Evolutionary conservation across 345 rosid genomes (phyloP), one percentile per base, ranked within the genome.

Genomic region (Brassica incana): DNA sequence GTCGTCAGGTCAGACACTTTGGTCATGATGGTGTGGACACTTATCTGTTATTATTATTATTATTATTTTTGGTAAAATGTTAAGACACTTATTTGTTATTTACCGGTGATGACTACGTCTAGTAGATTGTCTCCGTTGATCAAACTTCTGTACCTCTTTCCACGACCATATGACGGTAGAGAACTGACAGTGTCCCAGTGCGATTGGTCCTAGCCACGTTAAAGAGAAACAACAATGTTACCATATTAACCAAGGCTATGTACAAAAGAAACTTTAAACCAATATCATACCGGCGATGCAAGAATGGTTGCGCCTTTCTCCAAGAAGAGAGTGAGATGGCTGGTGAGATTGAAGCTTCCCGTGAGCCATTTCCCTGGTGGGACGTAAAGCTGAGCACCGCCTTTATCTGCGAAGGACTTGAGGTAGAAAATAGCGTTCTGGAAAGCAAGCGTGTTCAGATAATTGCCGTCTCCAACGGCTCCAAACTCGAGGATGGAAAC

Each of bases 371-470:
- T 86, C 40, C 99, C 99, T 0, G 95, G 88, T 0, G 99, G 95
- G 54, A 95, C 91, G 40, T 95, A 95, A 20, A 95, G 97, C 87
- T 95, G 97, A 48, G 99, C 99, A 27, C 99, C 99, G 10, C 99
- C 99, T 80, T 95, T 95, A 76, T 95, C 97, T 0, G 97, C 92
- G 50, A 95, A 95, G 0, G 97, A 95, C 84, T 92, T 95, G 25
- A 91, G 90, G 78, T 92, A 95, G 86, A 95, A 95, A 71, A 95
- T 83, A 60, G 61, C 61, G 25, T 54, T 54, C 61, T 54, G 61
- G 61, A 54, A 54, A 54, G 61, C 61, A 54, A 54, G 97, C 6
- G 97, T 92, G 73, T 92, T 95, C 77, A 91, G 75, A 4, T 90
- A 79, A 81, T 90, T 90, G 30, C 97, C 92, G 32, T 95, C 95